Evolutionary conservation across 2,329 filamentous ascomycete genomes (phyloP).

Genomic region (Phialophora verrucosa): DNA sequence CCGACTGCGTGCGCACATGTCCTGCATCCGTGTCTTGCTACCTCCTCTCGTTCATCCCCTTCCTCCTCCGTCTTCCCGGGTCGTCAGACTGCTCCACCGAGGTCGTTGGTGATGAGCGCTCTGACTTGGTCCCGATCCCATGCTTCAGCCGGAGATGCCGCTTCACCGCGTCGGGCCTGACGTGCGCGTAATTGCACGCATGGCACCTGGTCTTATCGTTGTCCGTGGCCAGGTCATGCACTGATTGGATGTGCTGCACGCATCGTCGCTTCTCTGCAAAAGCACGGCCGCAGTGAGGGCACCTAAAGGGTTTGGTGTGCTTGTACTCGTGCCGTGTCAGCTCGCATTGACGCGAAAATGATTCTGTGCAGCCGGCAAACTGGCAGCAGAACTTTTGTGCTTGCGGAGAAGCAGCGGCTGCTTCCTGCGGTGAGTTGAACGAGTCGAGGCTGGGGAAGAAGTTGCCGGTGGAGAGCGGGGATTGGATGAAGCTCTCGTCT

Average conservation of each 20-base stretch:
- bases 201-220: constrained; percentile 18
- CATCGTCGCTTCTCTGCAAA: constrained; percentile 31
- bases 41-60: background rate
- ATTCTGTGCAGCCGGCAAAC: constrained; percentile 17
- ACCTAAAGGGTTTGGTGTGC: constrained; percentile 23
- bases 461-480: background rate
- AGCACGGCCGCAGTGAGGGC: constrained; percentile 17
- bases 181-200: constrained; percentile 20
- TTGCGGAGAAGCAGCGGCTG: background rate
- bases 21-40: background rate
- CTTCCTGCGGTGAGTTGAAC: background rate
- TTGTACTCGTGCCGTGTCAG: constrained; percentile 26
- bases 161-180: constrained; percentile 30
- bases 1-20: background rate
- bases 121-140: constrained; percentile 15
- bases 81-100: constrained; percentile 4
- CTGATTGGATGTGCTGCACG: constrained; percentile 21
- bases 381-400: constrained; percentile 6
- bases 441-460: constrained; percentile 19
- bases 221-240: constrained; percentile 20
- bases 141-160: constrained; percentile 27
- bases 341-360: constrained; percentile 25
- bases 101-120: constrained; percentile 10
- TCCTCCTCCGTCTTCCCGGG: background rate
- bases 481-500: background rate